phyloP scores from a whole-genome alignment of 345 rosid species.

The Aegle marmelos region DNA sequence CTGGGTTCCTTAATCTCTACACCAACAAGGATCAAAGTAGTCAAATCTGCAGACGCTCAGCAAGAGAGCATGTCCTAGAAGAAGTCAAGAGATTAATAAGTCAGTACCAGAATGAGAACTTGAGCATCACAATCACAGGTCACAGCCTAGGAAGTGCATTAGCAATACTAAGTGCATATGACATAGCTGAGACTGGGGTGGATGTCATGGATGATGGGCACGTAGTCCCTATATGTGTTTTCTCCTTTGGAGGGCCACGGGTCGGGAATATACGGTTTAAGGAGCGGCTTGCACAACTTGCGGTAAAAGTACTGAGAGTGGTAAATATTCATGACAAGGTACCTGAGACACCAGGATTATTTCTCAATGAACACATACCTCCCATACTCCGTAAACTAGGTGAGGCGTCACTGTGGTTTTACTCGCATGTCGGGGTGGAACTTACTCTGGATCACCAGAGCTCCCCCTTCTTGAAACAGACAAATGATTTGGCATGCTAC shows the following conservation, averaged over 20 bases:
- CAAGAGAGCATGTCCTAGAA: conserved; percentile 20
- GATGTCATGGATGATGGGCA: conserved; percentile 10
- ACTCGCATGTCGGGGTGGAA: conserved; percentile 29
- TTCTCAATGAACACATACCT: conserved; percentile 19
- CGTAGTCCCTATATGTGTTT: conserved; percentile 14
- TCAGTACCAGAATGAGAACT: conserved; percentile 10
- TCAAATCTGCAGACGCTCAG: conserved; percentile 12
- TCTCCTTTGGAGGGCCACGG: conserved; percentile 26
- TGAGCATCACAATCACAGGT: conserved; percentile 32
- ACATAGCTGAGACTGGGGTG: conserved; percentile 19
- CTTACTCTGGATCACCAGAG: conserved; percentile 14
- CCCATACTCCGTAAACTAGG: neutral
- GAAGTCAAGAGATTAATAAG: conserved; percentile 8
- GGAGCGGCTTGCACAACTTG: conserved; percentile 19
- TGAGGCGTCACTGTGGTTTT: conserved; percentile 16
- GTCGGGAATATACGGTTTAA: conserved; percentile 26
- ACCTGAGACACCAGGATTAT: conserved; percentile 20
- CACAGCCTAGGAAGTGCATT: conserved; percentile 31
- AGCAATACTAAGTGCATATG: conserved; percentile 25
- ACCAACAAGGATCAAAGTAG: conserved; percentile 11
- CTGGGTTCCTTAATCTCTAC: conserved; percentile 29
- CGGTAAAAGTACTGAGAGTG: conserved; percentile 24
- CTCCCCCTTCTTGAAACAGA: conserved; percentile 29
- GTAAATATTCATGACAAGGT: conserved; percentile 28
- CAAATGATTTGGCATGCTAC: conserved; percentile 7